Evolutionary conservation across 192 early-diverging fungal species (phyloP), one percentile per base, ranked within the genome.

Genomic region (Coemansia sp.): DNA sequence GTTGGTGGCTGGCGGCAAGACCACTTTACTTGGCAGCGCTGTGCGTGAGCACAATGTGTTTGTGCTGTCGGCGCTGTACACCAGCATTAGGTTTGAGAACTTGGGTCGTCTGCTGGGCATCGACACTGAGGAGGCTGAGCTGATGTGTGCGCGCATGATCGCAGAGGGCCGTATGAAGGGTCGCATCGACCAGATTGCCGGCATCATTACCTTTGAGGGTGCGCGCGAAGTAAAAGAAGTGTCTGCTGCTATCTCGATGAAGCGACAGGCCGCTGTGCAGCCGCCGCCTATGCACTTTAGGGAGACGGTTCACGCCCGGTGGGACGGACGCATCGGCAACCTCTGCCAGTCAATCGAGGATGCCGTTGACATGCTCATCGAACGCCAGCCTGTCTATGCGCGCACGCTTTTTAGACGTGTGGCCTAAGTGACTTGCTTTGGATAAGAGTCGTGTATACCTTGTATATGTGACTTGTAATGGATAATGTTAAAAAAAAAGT

Each of bases 11-110:
- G 93, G 93, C 60, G 88, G 90, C 33, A 91, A 89, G 24, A 94
- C 93, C 9, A 68, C 60, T 2, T 93, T 95, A 1, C 86, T 98
- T 20, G 95, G 94, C 75, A 87, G 93, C 3, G 97, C 96, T 9
- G 95, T 98, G 27, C 95, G 93, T 46, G 95, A 98, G 80, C 97
- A 98, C 84, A 98, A 98, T 75, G 73, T 93, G 22, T 86, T 97
- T 49, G 89, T 95, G 16, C 91, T 94, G 2, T 93, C 93, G 68
- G 92, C 91, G 69, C 88, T 99, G 57, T 99, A 99, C 80, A 91
- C 94, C 69, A 95, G 94, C 74, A 97, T 99, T 51, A 87, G 87
- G 38, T 96, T 99, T 73, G 89, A 88, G 44, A 93, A 97, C 74
- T 86, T 99, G 31, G 93, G 92, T 3, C 85, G 80, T 6, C 76